These are phyloP conservation scores for Lentinula detonsa DNA, from an alignment of 768 basidiomycete genomes.

Conservation along the genomic window DNA sequence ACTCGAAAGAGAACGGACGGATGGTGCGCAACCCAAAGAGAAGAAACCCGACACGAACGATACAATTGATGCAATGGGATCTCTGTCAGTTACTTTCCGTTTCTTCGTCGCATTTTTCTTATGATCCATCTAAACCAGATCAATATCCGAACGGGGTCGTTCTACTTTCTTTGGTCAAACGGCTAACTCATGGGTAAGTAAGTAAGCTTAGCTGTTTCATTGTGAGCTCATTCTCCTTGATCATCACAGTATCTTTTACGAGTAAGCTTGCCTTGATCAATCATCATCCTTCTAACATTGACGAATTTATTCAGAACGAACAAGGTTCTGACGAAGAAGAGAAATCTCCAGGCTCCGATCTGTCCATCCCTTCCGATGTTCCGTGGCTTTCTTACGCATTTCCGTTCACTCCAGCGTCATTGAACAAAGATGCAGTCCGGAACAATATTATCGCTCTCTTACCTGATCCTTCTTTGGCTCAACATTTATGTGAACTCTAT, in stretches of 20 bases:
- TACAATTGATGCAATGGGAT: constrained; percentile 57
- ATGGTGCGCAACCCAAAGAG: constrained; percentile 25
- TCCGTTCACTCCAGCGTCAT: constrained; percentile 40
- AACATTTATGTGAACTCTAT: constrained; percentile 43
- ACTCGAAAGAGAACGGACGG: constrained; percentile 50
- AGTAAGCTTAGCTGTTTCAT: background rate
- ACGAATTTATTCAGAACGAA: constrained; percentile 41
- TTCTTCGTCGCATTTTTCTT: constrained; percentile 12
- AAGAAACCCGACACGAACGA: constrained; percentile 46
- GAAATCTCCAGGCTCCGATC: constrained; percentile 25
- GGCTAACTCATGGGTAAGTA: constrained; percentile 64
- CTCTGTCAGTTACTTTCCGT: constrained; percentile 33
- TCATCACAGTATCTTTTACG: constrained; percentile 53
- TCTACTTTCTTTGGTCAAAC: constrained; percentile 62
- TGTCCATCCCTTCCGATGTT: constrained; percentile 42
- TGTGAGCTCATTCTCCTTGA: background rate
- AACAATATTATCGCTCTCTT: constrained; percentile 38
- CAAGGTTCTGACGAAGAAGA: constrained; percentile 52
- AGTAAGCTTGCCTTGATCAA: constrained; percentile 27
- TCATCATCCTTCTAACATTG: background rate
- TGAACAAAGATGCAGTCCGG: constrained; percentile 38
- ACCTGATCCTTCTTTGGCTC: constrained; percentile 33
- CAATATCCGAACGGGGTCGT: constrained; percentile 55
- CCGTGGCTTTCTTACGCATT: constrained; percentile 59
- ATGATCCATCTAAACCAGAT: constrained; percentile 27